Conservation (phyloP, 306 rosid genomes). For the Comarum palustre region DNA sequence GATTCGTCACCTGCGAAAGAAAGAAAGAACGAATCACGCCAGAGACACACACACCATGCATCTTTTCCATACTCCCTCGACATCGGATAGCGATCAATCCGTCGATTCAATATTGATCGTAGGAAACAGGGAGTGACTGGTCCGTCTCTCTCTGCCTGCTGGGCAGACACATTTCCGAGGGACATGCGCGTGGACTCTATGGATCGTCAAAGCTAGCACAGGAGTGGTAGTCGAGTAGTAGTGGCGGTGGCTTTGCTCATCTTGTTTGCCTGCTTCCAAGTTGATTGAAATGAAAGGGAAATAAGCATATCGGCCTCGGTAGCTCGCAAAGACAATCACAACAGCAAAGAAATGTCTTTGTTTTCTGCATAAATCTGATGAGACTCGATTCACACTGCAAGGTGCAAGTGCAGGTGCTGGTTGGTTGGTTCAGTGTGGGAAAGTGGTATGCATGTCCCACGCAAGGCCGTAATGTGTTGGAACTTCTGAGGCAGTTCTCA, state of each 20-base stretch:
- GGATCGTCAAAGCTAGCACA: constrained; percentile 1
- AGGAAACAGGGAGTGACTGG: background rate
- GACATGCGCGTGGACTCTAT: background rate
- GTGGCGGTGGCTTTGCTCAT: background rate
- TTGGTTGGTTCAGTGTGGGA: constrained; percentile 5
- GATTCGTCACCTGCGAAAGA: constrained; percentile 15
- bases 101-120: background rate
- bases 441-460: background rate
- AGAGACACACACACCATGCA: background rate
- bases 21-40: constrained; percentile 7
- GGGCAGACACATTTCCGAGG: background rate
- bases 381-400: background rate
- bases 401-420: background rate
- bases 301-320: background rate
- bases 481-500: constrained; percentile 14
- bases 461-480: background rate
- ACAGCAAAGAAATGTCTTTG: background rate
- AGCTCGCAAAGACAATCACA: background rate
- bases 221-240: background rate
- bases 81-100: background rate
- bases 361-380: background rate
- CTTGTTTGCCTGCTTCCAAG: constrained; percentile 2
- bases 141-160: background rate
- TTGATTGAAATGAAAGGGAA: background rate
- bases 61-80: background rate